Percentiles rank a stretch among this genome's conserved stretches.
phyloP scores from a whole-genome alignment of 495 filamentous ascomycete genomes.

The Talaromyces ruber region DNA sequence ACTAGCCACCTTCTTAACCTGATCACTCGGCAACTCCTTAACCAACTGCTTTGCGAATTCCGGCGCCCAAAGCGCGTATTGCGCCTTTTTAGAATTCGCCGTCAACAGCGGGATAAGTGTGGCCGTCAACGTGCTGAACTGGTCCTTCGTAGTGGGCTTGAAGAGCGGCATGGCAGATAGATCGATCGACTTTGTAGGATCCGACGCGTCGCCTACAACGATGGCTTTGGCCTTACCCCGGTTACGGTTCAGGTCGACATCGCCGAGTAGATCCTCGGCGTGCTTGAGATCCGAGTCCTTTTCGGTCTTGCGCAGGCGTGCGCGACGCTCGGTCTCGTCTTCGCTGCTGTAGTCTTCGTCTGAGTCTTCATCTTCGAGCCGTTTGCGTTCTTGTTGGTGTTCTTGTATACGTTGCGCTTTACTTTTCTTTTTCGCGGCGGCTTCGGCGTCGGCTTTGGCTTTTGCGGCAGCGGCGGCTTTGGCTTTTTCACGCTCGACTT shows the following conservation, averaged over 20 bases:
- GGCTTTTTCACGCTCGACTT: constrained; percentile 91
- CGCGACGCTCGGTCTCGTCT: constrained; percentile 61
- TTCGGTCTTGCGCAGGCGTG: constrained; percentile 66
- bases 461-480: constrained; percentile 78
- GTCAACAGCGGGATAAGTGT: constrained; percentile 67
- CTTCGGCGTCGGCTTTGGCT: constrained; percentile 82
- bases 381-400: constrained; percentile 38
- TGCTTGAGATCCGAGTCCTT: constrained; percentile 84
- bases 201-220: constrained; percentile 52
- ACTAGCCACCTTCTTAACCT: constrained; percentile 92
- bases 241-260: constrained; percentile 61
- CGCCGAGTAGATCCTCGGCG: constrained; percentile 84
- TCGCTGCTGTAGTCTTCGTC: constrained; percentile 56
- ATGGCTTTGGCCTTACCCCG: constrained; percentile 53
- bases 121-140: constrained; percentile 69
- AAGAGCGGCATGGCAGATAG: constrained; percentile 73
- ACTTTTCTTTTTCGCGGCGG: constrained; percentile 88
- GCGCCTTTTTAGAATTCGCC: constrained; percentile 72
- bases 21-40: constrained; percentile 79
- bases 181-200: constrained; percentile 74
- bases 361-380: constrained; percentile 38
- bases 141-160: constrained; percentile 76
- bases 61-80: constrained; percentile 81
- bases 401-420: constrained; percentile 85
- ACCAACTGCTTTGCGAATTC: constrained; percentile 82